A percentile compares a stretch with the other conserved stretches of the same genome.
Evolutionary conservation across 768 basidiomycete genomes (phyloP).

Genomic region (Boletus edulis): DNA sequence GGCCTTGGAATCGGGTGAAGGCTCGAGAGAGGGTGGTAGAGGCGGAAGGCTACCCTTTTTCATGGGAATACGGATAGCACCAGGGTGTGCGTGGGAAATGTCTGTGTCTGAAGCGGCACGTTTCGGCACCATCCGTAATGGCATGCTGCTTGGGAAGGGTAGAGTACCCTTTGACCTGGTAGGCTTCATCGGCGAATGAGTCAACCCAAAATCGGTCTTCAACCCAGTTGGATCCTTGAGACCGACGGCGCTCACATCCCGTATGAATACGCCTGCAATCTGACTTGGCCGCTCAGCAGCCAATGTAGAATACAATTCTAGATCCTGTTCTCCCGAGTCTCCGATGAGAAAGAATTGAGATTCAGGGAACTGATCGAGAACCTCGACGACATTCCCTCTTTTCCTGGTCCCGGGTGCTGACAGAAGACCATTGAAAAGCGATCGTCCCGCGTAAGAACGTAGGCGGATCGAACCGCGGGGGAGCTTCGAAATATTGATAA

Average conservation of each 20-base stretch:
- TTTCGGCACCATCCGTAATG: slow-evolving; percentile 6
- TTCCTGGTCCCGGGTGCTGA: slow-evolving; percentile 83
- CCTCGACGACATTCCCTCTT: slow-evolving; percentile 73
- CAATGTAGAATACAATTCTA: slow-evolving; percentile 82
- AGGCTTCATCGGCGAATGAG: slow-evolving; percentile 1
- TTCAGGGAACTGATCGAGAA: slow-evolving; percentile 70
- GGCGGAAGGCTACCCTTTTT: slow-evolving; percentile 14
- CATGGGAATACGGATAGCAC: slow-evolving; percentile 11
- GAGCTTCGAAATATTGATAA: slow-evolving; percentile 65
- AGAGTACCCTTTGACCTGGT: slow-evolving; percentile 3
- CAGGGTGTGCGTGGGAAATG: background rate
- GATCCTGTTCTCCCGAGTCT: slow-evolving; percentile 92
- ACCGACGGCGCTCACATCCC: slow-evolving; percentile 56
- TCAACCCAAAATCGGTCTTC: background rate
- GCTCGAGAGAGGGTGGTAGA: slow-evolving; percentile 8
- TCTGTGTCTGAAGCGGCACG: slow-evolving; percentile 24
- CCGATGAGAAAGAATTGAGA: slow-evolving; percentile 84
- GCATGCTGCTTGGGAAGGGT: background rate
- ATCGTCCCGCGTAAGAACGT: slow-evolving; percentile 81
- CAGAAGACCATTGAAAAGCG: slow-evolving; percentile 79
- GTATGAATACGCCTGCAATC: slow-evolving; percentile 78
- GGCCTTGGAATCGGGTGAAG: slow-evolving; percentile 8
- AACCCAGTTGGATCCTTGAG: slow-evolving; percentile 67
- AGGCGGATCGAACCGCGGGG: slow-evolving; percentile 77
- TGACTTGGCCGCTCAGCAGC: slow-evolving; percentile 68